A percentile compares a stretch with the other conserved stretches of the same genome.
phyloP scores from a whole-genome alignment of 1,284 basidiomycete genomes.

The Jaminaea rosea region DNA sequence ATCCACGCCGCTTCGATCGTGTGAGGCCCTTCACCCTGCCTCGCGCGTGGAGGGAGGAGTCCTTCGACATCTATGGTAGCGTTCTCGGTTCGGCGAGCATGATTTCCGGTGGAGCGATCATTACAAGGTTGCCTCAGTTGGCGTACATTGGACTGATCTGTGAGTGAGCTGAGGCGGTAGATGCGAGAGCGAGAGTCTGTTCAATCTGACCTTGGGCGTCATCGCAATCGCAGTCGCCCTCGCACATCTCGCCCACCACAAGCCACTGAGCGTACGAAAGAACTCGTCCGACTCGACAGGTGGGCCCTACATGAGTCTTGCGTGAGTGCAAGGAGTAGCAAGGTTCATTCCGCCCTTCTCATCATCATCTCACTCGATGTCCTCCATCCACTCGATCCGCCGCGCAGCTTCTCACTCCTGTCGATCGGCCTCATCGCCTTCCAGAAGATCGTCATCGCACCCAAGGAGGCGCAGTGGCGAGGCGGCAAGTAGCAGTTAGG shows the following conservation, averaged over 20 bases:
- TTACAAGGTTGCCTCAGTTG: background rate
- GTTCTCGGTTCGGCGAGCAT: background rate
- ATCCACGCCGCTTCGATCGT: background rate
- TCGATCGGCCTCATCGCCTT: background rate
- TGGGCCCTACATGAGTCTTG: background rate
- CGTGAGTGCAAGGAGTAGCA: background rate
- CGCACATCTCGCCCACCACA: background rate
- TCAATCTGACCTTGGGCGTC: background rate
- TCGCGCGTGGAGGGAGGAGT: background rate
- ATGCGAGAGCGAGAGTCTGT: background rate
- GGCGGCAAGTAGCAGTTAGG: too few species aligned
- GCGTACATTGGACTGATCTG: background rate
- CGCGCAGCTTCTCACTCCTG: background rate
- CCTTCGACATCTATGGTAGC: background rate
- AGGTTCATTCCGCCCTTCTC: background rate
- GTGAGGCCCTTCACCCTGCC: constrained; percentile 1
- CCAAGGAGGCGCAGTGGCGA: background rate
- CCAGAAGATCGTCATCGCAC: background rate
- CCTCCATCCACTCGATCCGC: background rate
- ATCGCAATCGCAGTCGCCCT: background rate
- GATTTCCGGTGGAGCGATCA: background rate
- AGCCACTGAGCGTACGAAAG: background rate
- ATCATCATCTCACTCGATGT: background rate
- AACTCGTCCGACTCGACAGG: background rate
- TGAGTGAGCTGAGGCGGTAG: background rate